These are phyloP conservation scores for Zygnema cylindricum DNA, from an alignment of 139 green algal species.

Conservation along the genomic window DNA sequence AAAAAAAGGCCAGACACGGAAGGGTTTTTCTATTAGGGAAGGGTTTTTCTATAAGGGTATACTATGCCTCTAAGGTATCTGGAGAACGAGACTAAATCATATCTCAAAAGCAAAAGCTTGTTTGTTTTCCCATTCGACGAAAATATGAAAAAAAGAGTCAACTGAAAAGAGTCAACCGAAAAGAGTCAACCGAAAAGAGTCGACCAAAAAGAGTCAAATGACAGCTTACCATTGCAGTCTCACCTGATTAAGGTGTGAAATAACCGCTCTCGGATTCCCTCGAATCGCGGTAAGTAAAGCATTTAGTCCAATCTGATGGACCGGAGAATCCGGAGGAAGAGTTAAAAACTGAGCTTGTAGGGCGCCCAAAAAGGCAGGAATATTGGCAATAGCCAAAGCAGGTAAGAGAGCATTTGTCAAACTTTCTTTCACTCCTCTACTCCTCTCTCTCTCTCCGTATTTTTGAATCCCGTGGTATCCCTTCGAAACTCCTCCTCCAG, in stretches of 20 bases:
- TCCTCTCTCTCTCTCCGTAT: no score
- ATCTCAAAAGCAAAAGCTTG: no score
- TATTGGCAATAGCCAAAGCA: constrained; percentile 34
- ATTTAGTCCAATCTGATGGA: constrained; percentile 48
- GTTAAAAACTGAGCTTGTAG: constrained; percentile 33
- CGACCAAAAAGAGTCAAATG: background rate
- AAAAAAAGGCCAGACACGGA: no score
- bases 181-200: background rate
- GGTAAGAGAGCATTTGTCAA: constrained; percentile 34
- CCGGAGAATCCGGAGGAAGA: constrained; percentile 18
- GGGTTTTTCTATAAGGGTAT: no score
- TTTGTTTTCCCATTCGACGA: no score
- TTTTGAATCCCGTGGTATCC: background rate
- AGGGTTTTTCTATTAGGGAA: no score
- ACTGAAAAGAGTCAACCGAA: no score
- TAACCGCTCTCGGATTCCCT: constrained; percentile 9
- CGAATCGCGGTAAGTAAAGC: constrained; percentile 37
- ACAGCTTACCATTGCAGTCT: constrained; percentile 21
- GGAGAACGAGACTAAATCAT: no score
- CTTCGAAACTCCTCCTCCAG: background rate
- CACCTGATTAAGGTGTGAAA: constrained; percentile 47
- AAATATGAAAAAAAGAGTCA: no score
- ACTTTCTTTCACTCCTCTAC: constrained; percentile 3
- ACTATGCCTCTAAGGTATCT: no score
- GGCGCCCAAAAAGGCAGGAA: constrained; percentile 2